Conservation (phyloP, 2,329 filamentous ascomycete genomes). For the Fusarium pilosicola region DNA sequence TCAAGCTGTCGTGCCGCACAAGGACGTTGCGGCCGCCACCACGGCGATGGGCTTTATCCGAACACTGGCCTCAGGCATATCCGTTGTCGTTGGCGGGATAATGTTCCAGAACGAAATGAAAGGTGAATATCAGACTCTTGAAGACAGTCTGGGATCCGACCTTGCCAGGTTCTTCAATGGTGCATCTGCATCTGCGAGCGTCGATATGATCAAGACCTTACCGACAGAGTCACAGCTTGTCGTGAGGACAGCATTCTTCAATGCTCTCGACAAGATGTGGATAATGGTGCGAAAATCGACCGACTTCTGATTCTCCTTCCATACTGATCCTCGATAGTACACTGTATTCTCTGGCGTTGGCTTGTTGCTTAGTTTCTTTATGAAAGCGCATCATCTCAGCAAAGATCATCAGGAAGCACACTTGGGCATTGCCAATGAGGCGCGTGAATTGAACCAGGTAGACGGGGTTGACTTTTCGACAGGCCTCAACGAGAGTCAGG, state of each 20-base stretch:
- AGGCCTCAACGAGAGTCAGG: not conserved
- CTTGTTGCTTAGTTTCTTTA: slow-evolving; percentile 33
- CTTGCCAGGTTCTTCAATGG: slow-evolving; percentile 62
- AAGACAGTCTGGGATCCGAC: slow-evolving; percentile 56
- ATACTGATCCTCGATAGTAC: slow-evolving; percentile 24
- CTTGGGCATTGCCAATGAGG: slow-evolving; percentile 21
- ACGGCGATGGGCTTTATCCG: slow-evolving; percentile 71
- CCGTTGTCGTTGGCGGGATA: slow-evolving; percentile 74
- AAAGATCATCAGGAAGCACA: slow-evolving; percentile 34
- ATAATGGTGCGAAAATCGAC: slow-evolving; percentile 38
- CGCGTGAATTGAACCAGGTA: fast-evolving
- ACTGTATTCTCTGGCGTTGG: slow-evolving; percentile 26
- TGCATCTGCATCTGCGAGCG: slow-evolving; percentile 65
- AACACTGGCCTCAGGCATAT: slow-evolving; percentile 71
- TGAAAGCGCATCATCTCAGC: slow-evolving; percentile 38
- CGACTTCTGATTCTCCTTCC: no score
- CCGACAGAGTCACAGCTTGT: slow-evolving; percentile 27
- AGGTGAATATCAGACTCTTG: slow-evolving; percentile 56
- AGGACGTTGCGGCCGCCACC: slow-evolving; percentile 71
- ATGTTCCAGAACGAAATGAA: slow-evolving; percentile 77
- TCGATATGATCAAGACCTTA: slow-evolving; percentile 57
- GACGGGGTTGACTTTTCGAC: not conserved
- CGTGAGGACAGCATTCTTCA: slow-evolving; percentile 41
- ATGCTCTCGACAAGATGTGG: slow-evolving; percentile 43
- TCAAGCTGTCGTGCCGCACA: slow-evolving; percentile 68